A percentile compares a stretch with the other conserved stretches of the same genome.
phyloP scores from a whole-genome alignment of 345 rosid genomes.

The Dipteronia dyeriana region DNA sequence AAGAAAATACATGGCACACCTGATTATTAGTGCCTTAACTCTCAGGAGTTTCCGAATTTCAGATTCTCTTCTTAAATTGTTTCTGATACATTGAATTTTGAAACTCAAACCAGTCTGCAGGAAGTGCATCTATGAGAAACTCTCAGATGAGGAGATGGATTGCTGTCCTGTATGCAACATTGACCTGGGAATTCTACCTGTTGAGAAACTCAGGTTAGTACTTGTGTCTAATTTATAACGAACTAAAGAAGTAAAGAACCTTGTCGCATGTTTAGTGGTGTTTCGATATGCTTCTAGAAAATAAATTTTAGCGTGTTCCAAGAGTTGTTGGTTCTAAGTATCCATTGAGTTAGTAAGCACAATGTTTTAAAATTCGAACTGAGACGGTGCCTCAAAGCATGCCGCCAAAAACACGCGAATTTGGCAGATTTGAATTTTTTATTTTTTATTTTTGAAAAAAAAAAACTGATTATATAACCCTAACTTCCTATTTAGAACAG shows the following conservation, averaged over 20 bases:
- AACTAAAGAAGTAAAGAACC: no score
- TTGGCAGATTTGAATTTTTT: no score
- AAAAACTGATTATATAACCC: no score
- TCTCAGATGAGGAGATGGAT: conserved; percentile 65
- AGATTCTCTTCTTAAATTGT: not conserved
- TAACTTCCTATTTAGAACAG: no score
- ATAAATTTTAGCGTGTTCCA: not conserved
- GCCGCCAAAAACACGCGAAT: no score
- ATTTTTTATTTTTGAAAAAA: no score
- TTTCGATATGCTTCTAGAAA: not conserved
- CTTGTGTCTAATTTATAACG: not conserved
- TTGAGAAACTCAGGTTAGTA: conserved; percentile 66
- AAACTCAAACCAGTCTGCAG: conserved; percentile 60
- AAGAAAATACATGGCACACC: not conserved
- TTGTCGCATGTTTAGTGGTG: no score
- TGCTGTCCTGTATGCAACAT: conserved; percentile 73
- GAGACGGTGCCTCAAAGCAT: no score
- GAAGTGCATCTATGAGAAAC: conserved; percentile 69
- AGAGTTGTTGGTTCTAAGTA: not conserved
- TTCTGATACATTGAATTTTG: conserved; percentile 23
- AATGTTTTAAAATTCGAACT: no score
- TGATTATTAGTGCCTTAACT: not conserved
- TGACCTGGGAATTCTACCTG: conserved; percentile 66
- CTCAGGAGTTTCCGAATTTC: not conserved
- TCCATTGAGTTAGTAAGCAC: not conserved